phyloP scores from a whole-genome alignment of 2,329 filamentous ascomycete species.

The Apiospora rasikravindrae region DNA sequence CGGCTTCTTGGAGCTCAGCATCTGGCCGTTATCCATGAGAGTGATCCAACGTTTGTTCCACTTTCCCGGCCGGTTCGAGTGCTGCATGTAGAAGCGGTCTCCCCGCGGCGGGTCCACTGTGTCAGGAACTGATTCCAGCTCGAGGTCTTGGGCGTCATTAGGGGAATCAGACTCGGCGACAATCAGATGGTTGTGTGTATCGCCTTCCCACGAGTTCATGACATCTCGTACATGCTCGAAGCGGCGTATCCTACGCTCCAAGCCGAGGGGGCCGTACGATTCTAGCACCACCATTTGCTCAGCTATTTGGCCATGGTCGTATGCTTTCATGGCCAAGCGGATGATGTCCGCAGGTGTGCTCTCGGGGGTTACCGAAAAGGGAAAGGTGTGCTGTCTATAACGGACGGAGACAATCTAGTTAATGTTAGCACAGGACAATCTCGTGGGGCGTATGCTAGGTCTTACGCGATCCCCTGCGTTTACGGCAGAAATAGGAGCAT shows the following conservation, averaged over 20 bases:
- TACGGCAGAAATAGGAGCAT: constrained; percentile 80
- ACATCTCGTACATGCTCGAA: constrained; percentile 89
- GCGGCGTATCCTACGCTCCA: constrained; percentile 81
- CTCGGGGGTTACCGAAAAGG: constrained; percentile 73
- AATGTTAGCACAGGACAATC: constrained; percentile 30
- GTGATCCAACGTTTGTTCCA: constrained; percentile 88
- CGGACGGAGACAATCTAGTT: constrained; percentile 71
- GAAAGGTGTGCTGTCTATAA: constrained; percentile 71
- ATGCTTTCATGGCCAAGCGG: constrained; percentile 58
- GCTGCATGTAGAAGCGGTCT: constrained; percentile 74
- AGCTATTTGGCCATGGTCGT: constrained; percentile 1
- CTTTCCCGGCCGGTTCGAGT: constrained; percentile 81
- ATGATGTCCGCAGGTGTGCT: constrained; percentile 80
- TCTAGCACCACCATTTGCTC: constrained; percentile 70
- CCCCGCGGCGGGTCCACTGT: constrained; percentile 65
- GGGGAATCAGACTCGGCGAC: constrained; percentile 65
- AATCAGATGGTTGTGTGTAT: constrained; percentile 76
- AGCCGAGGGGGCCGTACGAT: constrained; percentile 73
- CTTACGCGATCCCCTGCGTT: constrained; percentile 79
- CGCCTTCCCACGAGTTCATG: constrained; percentile 90
- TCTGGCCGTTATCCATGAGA: constrained; percentile 75
- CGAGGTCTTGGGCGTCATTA: constrained; percentile 65
- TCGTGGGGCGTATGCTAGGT: constrained; percentile 30
- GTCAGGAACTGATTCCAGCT: constrained; percentile 66
- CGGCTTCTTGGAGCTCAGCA: constrained; percentile 71